Base-by-base conservation (phyloP, 129 eudicot genomes). In the Scalesia atractyloides region DNA sequence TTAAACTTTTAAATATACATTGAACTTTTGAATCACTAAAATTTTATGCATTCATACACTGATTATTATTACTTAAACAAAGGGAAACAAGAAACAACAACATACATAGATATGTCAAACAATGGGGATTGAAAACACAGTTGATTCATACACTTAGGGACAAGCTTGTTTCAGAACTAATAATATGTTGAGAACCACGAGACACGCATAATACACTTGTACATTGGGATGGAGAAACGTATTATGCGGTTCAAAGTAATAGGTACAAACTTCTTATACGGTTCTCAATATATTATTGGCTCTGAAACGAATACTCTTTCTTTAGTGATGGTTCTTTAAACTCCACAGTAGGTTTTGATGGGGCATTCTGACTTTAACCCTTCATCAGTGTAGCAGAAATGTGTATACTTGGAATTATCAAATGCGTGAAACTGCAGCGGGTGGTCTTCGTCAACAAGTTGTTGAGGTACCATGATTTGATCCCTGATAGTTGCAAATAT, bases 371-470 rank as follows among this genome's bases (percentile, higher is more conserved):
- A 66, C 19, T 47, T 66, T 53, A 13, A 26, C 62, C 85, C 85
- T 72, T 76, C 85, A 0, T 41, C 46, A 8, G 85, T 72, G 52
- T 72, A 52, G 20, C 73, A 77, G 73, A 34, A 82, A 37, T 76
- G 41, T 22, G 77, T 59, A 36, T 57, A 82, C 26, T 82, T 77
- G 82, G 77, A 82, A 75, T 86, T 77, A 72, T 86, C 85, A 66
- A 86, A 80, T 22, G 83, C 76, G 76, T 77, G 17, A 22, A 63
- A 86, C 63, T 69, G 83, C 60, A 76, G 9, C 1, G 84, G 76
- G 67, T 77, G 82, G 7, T 76, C 70, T 19, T 80, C 81, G 44
- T 80, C 87, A 0, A 76, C 76, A 4, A 82, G 74, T 66, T 77
- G 74, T 72, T 70, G 43, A 10, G 87, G 85, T 26, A 54, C 70